phyloP scores from a whole-genome alignment of 306 rosid species.

The barrel medic (Medicago truncatula) region MtrunA17r5.0-ANR NC_053045.1:4157501-4158000 shows the following conservation, averaged over 20 bases:
- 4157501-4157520: conserved; percentile 63
- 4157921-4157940: conserved; percentile 84
- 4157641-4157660: conserved; percentile 74
- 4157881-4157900: conserved; percentile 64
- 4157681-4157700: conserved; percentile 61
- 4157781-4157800: conserved; percentile 53
- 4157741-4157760: conserved; percentile 84
- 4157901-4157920: conserved; percentile 79
- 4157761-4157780: conserved; percentile 64
- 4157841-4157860: conserved; percentile 81
- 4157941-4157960: conserved; percentile 65
- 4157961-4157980: conserved; percentile 66
- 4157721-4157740: conserved; percentile 77
- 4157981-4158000: conserved; percentile 65
- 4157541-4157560: conserved; percentile 72
- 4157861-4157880: conserved; percentile 70
- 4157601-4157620: conserved; percentile 86
- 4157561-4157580: conserved; percentile 68
- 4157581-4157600: conserved; percentile 45
- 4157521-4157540: conserved; percentile 73
- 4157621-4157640: conserved; percentile 76
- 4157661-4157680: conserved; percentile 68
- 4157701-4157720: conserved; percentile 73
- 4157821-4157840: conserved; percentile 81
- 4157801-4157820: conserved; percentile 78